Conservation (phyloP, 768 basidiomycete species). For the Rhizopogon salebrosus region DNA sequence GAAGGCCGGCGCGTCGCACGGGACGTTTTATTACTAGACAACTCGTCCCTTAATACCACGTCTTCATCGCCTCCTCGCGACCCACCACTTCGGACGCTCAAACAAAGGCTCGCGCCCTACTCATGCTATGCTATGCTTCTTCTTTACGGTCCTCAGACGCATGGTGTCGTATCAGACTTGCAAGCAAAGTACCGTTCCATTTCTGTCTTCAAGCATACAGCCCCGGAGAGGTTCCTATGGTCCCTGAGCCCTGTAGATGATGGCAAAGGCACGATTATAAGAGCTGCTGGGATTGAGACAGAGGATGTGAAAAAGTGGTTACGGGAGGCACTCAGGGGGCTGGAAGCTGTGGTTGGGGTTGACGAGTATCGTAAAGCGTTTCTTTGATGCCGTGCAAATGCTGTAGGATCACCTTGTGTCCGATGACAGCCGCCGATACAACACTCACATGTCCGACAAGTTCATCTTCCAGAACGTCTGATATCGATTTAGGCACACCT, state of each 20-base stretch:
- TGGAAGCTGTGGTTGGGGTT: slow-evolving; percentile 52
- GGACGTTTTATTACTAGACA: slow-evolving; percentile 75
- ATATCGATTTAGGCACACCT: too few relatives aligned
- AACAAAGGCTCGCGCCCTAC: slow-evolving; percentile 69
- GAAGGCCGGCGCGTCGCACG: slow-evolving; percentile 61
- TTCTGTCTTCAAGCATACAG: slow-evolving; percentile 51
- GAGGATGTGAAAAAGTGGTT: slow-evolving; percentile 75
- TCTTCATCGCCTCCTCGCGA: slow-evolving; percentile 9
- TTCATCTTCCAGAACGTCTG: neutral
- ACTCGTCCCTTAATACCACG: slow-evolving; percentile 12
- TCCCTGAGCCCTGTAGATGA: slow-evolving; percentile 59
- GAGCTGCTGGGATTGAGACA: slow-evolving; percentile 72
- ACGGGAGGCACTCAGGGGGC: slow-evolving; percentile 40
- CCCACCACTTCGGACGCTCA: slow-evolving; percentile 42
- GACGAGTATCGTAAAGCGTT: slow-evolving; percentile 67
- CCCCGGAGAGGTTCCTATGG: slow-evolving; percentile 73
- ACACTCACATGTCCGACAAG: too few relatives aligned
- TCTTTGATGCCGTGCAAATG: slow-evolving; percentile 23
- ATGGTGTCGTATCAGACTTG: slow-evolving; percentile 44
- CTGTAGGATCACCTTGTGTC: neutral
- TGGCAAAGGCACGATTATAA: slow-evolving; percentile 51
- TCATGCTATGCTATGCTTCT: slow-evolving; percentile 87
- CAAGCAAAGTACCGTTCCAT: slow-evolving; percentile 44
- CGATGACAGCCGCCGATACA: too few relatives aligned
- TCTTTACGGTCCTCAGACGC: slow-evolving; percentile 65